Percentiles rank a stretch among this genome's conserved stretches.
Evolutionary conservation across 1,139 yeast genomes (phyloP).

Genomic region (Casaregolazyma suthepensis): DNA sequence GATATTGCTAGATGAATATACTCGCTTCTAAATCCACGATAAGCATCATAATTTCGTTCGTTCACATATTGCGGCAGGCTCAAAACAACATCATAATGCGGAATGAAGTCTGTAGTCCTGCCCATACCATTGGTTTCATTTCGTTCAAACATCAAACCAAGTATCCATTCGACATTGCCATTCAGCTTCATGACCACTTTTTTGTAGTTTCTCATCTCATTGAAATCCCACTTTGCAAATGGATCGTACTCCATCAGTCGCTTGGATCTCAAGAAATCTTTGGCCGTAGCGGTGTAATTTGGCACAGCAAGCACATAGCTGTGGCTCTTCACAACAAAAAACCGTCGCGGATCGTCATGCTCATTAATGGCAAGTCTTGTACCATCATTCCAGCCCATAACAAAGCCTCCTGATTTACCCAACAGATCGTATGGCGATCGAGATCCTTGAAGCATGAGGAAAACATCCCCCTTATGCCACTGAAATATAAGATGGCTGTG

Average conservation of each 20-base stretch:
- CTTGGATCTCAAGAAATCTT: slow-evolving; percentile 26
- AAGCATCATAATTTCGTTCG: slow-evolving; percentile 58
- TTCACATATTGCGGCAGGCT: slow-evolving; percentile 58
- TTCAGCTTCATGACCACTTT: slow-evolving; percentile 51
- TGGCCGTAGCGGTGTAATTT: slow-evolving; percentile 31
- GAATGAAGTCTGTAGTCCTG: slow-evolving; percentile 50
- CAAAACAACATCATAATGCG: slow-evolving; percentile 66
- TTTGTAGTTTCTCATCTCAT: slow-evolving; percentile 26
- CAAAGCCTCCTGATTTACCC: slow-evolving; percentile 72
- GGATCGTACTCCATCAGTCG: slow-evolving; percentile 19
- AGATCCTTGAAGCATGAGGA: slow-evolving; percentile 58
- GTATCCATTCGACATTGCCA: slow-evolving; percentile 45
- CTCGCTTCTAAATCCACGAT: slow-evolving; percentile 69
- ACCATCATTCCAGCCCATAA: slow-evolving; percentile 67
- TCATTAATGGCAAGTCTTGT: slow-evolving; percentile 58
- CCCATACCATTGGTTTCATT: slow-evolving; percentile 27
- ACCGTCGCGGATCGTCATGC: slow-evolving; percentile 53
- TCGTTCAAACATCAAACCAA: slow-evolving; percentile 45
- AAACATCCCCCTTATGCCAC: slow-evolving; percentile 47
- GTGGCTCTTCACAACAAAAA: slow-evolving; percentile 59
- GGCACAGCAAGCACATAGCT: slow-evolving; percentile 67
- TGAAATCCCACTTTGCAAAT: slow-evolving; percentile 20
- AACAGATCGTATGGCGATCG: slow-evolving; percentile 67
- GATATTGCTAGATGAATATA: slow-evolving; percentile 74
- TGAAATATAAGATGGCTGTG: slow-evolving; percentile 49